Evolutionary conservation across 2,329 filamentous ascomycete species (phyloP).

Genomic region (Fusarium heterosporum): DNA sequence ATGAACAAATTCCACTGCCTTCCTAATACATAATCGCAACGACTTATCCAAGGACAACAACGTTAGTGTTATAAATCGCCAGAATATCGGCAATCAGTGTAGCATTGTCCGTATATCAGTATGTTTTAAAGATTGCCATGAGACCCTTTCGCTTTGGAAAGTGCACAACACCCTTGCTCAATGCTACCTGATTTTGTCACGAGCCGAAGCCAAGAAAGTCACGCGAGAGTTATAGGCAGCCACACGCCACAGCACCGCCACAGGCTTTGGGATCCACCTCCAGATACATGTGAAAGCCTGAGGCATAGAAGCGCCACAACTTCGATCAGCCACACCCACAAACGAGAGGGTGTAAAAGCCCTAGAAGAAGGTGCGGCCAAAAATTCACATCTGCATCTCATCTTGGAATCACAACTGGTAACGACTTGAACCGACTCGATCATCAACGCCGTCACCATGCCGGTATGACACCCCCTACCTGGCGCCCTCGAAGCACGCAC

Average conservation of each 20-base stretch:
- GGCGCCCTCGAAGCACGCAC: conserved; percentile 10
- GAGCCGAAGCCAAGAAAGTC: conserved; percentile 11
- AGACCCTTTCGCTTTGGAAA: conserved; percentile 5
- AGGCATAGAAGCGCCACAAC: conserved; percentile 36
- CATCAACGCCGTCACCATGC: conserved; percentile 57
- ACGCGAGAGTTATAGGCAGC: conserved; percentile 13
- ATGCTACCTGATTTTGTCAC: conserved; percentile 37
- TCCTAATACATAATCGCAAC: background rate
- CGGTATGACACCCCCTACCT: conserved; percentile 51
- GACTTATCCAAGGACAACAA: background rate
- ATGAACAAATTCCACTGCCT: background rate
- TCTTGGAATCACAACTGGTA: conserved; percentile 51
- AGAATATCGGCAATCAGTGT: background rate
- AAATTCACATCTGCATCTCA: conserved; percentile 50
- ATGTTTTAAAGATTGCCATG: background rate
- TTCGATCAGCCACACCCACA: conserved; percentile 35
- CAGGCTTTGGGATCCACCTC: background rate
- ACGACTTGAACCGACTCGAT: conserved; percentile 52
- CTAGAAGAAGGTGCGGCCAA: conserved; percentile 48
- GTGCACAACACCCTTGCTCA: conserved; percentile 1
- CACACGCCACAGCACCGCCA: background rate
- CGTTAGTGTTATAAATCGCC: background rate
- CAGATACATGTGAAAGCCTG: conserved; percentile 1
- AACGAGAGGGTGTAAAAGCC: conserved; percentile 54
- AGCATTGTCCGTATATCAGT: background rate